Percentiles rank a stretch among this genome's conserved stretches.
phyloP scores from a whole-genome alignment of 2,329 filamentous ascomycete species.

The Pseudogymnoascus sp. region DNA sequence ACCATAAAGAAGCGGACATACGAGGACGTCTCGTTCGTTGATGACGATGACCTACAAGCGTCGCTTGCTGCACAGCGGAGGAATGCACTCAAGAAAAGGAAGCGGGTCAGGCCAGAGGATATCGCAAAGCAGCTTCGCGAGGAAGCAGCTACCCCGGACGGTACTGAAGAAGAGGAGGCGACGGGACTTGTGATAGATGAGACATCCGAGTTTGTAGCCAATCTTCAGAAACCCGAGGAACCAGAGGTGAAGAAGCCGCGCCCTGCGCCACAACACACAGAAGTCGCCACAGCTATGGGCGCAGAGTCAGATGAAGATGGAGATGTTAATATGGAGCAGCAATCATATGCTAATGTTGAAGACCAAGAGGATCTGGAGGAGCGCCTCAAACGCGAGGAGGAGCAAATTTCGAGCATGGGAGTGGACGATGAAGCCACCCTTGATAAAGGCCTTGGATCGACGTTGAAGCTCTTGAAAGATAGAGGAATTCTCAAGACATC shows the following conservation, averaged over 20 bases:
- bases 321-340: conserved; percentile 33
- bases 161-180: conserved; percentile 39
- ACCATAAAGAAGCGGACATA: conserved; percentile 55
- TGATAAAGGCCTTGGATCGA: conserved; percentile 70
- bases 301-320: conserved; percentile 36
- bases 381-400: conserved; percentile 43
- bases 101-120: conserved; percentile 79
- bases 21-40: conserved; percentile 64
- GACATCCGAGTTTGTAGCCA: conserved; percentile 88
- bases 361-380: conserved; percentile 43
- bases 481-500: conserved; percentile 69
- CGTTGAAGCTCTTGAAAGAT: conserved; percentile 74
- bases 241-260: conserved; percentile 40
- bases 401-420: conserved; percentile 58
- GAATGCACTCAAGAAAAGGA: conserved; percentile 83
- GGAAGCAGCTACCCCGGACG: conserved; percentile 45
- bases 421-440: conserved; percentile 81
- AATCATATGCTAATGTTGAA: conserved; percentile 30
- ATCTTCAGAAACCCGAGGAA: conserved; percentile 61
- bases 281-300: conserved; percentile 40
- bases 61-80: conserved; percentile 76
- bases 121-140: conserved; percentile 71
- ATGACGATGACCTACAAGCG: conserved; percentile 88
- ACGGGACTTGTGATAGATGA: conserved; percentile 85
- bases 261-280: conserved; percentile 31